Evolutionary conservation across 805 yeast species (phyloP).

Genomic region (Sugiyamaella valdiviana): DNA sequence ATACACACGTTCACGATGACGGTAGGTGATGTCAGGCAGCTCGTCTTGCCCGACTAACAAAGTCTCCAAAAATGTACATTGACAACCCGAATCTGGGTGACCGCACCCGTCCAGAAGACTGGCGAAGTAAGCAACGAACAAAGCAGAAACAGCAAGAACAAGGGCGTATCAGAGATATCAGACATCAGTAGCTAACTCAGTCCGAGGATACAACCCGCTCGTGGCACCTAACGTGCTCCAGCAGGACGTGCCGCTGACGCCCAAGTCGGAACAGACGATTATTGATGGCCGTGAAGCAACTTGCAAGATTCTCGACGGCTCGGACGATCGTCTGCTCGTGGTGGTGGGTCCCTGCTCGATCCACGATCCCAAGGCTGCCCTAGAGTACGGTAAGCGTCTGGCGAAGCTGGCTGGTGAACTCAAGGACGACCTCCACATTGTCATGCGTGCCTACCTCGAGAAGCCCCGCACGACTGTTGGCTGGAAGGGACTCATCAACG

Average conservation of each 20-base stretch:
- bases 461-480: conserved; percentile 99
- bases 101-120: conserved; percentile 63
- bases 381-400: conserved; percentile 74
- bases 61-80: conserved; percentile 56
- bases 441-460: conserved; percentile 97
- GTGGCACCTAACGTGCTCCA: conserved; percentile 93
- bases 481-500: conserved; percentile 97
- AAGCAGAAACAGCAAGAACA: neutral
- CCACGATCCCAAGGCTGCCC: conserved; percentile 88
- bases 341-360: conserved; percentile 97
- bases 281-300: conserved; percentile 72
- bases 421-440: conserved; percentile 69
- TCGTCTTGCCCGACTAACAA: neutral
- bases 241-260: conserved; percentile 70
- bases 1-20: too few species aligned
- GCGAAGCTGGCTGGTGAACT: conserved; percentile 52
- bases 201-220: conserved; percentile 86
- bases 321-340: conserved; percentile 79
- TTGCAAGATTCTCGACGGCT: conserved; percentile 64
- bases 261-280: conserved; percentile 54
- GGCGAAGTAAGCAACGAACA: conserved; percentile 43
- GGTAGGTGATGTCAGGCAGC: neutral
- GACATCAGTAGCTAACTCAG: conserved; percentile 22
- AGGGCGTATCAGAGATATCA: too few species aligned
- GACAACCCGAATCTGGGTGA: conserved; percentile 81